These are phyloP conservation scores for Tremellales sp. DNA, from an alignment of 1,284 basidiomycete genomes.

Conservation along the genomic window DNA sequence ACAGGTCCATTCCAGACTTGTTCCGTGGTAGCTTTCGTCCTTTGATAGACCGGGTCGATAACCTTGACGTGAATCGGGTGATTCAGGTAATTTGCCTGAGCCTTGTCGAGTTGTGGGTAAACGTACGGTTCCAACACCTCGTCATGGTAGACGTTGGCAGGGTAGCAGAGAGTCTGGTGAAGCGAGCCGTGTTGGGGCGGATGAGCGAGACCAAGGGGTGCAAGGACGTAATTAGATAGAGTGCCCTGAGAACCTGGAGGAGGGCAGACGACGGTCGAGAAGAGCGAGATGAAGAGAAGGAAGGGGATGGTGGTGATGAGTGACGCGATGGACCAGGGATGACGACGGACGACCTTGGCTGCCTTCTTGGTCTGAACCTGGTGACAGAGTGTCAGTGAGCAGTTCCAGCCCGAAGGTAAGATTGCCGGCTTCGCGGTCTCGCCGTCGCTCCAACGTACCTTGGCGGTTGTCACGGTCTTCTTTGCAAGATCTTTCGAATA, in stretches of 20 bases:
- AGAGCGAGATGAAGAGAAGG: constrained; percentile 35
- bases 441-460: constrained; percentile 13
- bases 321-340: constrained; percentile 28
- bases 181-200: constrained; percentile 9
- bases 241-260: constrained; percentile 23
- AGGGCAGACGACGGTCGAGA: constrained; percentile 43
- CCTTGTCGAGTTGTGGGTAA: constrained; percentile 24
- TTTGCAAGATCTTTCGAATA: constrained; percentile 13
- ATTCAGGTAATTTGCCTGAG: constrained; percentile 15
- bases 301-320: constrained; percentile 37
- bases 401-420: not conserved
- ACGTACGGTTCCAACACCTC: constrained; percentile 40
- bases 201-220: constrained; percentile 24
- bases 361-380: constrained; percentile 19
- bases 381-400: not conserved
- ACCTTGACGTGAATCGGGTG: constrained; percentile 27
- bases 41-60: constrained; percentile 23
- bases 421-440: not conserved
- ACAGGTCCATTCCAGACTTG: constrained; percentile 33
- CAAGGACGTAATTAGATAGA: constrained; percentile 30
- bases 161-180: constrained; percentile 41
- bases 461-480: constrained; percentile 17
- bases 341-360: constrained; percentile 18
- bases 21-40: constrained; percentile 3
- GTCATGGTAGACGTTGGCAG: constrained; percentile 39